phyloP scores from a whole-genome alignment of 192 early-diverging fungal genomes.

The Coemansia interrupta region DNA sequence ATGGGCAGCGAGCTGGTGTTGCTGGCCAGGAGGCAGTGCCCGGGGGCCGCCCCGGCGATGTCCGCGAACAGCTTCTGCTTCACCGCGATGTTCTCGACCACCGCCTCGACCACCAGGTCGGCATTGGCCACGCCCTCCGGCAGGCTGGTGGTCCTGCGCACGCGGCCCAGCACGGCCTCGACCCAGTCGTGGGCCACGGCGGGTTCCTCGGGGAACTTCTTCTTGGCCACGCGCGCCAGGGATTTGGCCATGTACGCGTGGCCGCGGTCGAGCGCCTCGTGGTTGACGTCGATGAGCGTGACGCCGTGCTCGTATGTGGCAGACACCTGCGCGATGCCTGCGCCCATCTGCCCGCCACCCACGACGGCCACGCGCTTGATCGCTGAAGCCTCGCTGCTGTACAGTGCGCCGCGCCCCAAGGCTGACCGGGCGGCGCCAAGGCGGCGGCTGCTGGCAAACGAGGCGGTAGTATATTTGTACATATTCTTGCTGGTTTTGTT shows the following conservation, averaged over 20 bases:
- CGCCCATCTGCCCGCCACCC: constrained; percentile 85
- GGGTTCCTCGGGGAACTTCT: constrained; percentile 75
- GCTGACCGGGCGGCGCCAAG: too few species aligned
- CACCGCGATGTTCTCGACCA: constrained; percentile 87
- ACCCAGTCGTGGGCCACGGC: constrained; percentile 63
- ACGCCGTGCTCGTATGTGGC: constrained; percentile 77
- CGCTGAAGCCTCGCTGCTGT: constrained; percentile 2
- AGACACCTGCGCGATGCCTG: constrained; percentile 85
- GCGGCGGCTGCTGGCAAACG: too few species aligned
- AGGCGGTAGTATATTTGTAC: too few species aligned
- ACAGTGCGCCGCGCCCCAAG: constrained; percentile 5
- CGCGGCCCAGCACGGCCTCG: constrained; percentile 64
- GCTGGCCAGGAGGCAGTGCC: constrained; percentile 74
- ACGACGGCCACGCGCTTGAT: constrained; percentile 67
- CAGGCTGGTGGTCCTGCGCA: constrained; percentile 66
- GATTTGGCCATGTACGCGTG: constrained; percentile 80
- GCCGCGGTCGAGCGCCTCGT: constrained; percentile 72
- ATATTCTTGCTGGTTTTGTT: too few species aligned
- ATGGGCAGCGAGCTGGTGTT: constrained; percentile 94
- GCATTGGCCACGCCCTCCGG: constrained; percentile 58
- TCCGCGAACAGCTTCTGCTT: constrained; percentile 80
- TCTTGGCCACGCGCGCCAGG: constrained; percentile 83
- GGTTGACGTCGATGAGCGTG: constrained; percentile 79
- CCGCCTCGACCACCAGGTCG: constrained; percentile 91
- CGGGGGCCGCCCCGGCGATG: constrained; percentile 70